Base-by-base conservation (phyloP, 805 yeast species). In the Candida sithepensis region DNA sequence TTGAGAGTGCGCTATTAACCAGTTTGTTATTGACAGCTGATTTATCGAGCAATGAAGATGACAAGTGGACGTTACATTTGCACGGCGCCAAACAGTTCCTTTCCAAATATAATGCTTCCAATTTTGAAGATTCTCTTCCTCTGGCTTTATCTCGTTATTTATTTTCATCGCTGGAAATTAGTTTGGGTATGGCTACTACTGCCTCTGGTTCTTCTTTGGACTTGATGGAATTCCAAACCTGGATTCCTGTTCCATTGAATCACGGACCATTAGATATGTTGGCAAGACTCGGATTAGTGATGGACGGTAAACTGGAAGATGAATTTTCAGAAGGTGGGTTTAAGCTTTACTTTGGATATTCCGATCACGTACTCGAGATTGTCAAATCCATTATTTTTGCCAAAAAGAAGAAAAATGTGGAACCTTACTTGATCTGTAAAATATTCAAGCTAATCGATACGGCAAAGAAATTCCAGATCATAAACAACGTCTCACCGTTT, bases 1-100 rank as follows among this genome's bases (percentile, higher is more conserved):
- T 82, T 19, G 90, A 83, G 52, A 79, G 86, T 1, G 79, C 84
- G 3, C 69, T 84, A 12, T 62, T 85, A 18, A 84, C 91, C 0
- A 85, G 84, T 2, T 67, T 85, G 16, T 64, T 85, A 19, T 66
- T 85, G 22, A 83, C 89, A 0, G 69, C 81, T 5, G 82, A 81
- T 26, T 77, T 78, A 52, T 81, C 85, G 0, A 70, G 81, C 2
- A 75, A 75, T 22, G 65, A 70, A 4, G 77, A 74, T 48, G 73
- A 75, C 42, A 73, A 74, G 45, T 82, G 87, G 88, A 64, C 82
- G 41, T 74, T 83, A 2, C 88, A 82, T 63, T 63, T 82, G 13
- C 62, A 75, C 49, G 88, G 87, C 4, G 87, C 87, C 1, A 82
- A 80, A 55, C 84, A 81, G 46, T 64, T 82, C 10, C 64, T 81